Percentiles rank a stretch among this genome's conserved stretches.
Conservation (phyloP, 2,329 filamentous ascomycete genomes). For the Aureobasidium vineae region DNA sequence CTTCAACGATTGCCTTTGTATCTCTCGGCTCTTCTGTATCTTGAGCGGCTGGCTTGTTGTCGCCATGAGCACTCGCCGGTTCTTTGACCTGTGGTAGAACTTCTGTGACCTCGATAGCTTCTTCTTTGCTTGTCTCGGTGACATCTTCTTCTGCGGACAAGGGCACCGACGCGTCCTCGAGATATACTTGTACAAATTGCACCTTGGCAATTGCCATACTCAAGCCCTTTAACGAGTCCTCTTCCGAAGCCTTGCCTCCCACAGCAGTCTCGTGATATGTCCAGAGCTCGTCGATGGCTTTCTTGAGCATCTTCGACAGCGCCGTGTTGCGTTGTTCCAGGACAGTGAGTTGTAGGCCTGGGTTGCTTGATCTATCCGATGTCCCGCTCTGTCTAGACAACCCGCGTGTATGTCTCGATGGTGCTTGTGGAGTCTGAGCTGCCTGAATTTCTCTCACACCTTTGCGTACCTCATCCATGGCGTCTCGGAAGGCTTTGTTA, state of each 20-base stretch:
- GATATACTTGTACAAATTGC: slow-evolving; percentile 53
- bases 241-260: slow-evolving; percentile 39
- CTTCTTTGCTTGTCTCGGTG: slow-evolving; percentile 20
- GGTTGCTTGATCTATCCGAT: slow-evolving; percentile 29
- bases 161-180: slow-evolving; percentile 48
- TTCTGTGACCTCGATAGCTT: slow-evolving; percentile 15
- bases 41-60: neutral
- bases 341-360: slow-evolving; percentile 48
- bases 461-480: slow-evolving; percentile 73
- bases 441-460: slow-evolving; percentile 68
- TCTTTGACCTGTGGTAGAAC: slow-evolving; percentile 6
- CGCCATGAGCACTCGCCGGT: neutral
- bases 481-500: slow-evolving; percentile 76
- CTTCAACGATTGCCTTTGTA: neutral
- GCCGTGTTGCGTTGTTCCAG: slow-evolving; percentile 66
- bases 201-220: slow-evolving; percentile 52
- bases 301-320: slow-evolving; percentile 66
- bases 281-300: slow-evolving; percentile 63
- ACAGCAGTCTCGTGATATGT: slow-evolving; percentile 54
- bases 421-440: slow-evolving; percentile 36
- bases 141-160: slow-evolving; percentile 46
- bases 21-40: neutral
- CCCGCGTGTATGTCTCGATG: slow-evolving; percentile 33
- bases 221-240: slow-evolving; percentile 42
- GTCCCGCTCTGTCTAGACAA: slow-evolving; percentile 7